Base-by-base conservation (phyloP, 768 basidiomycete genomes). In the Chalciporus piperatus region DNA sequence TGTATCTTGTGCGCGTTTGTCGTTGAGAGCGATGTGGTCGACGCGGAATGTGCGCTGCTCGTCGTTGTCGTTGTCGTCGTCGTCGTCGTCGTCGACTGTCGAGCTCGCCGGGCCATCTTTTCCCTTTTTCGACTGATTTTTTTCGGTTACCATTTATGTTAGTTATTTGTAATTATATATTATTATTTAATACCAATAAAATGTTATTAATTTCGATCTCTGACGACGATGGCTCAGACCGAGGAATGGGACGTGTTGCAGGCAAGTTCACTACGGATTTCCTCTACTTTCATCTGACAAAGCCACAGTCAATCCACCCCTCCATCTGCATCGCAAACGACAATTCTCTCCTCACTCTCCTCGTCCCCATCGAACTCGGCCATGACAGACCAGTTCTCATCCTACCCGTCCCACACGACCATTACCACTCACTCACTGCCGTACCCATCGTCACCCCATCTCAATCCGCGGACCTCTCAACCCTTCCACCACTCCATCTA, bases 291-390 rank as follows among this genome's bases (percentile, higher is more conserved):
- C 4, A n/a, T 37, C 35, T 54, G 42, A 47, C 45, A 3, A 33
- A 11, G 42, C 35, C 53, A 9, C 56, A 90, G 88, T 82, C 88
- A n/a, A 90, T 90, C 41, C 87, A 84, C 63, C 89, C 89, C 33
- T 85, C 89, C 62, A 64, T 70, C 39, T 89, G 74, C 61, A 56
- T 86, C 35, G 77, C 80, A 6, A 76, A 70, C 44, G 61, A 67
- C 27, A 64, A 71, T 42, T 47, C 22, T 33, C 47, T 55, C 66
- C 66, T 20, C 58, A 65, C 27, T 65, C 73, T 45, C 60, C 77
- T 86, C 19, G 81, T 90, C 44, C 83, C 87, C 9, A 69, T 92
- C 35, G 81, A 89, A 54, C 74, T 89, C 33, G 73, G 66, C 14
- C 60, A 64, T 10, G 65, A 79, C 16, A 72, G 65, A n/a, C 63